Conservation (phyloP, 1,284 basidiomycete genomes). For the Microbotryum lychnidis-dioicae region DNA sequence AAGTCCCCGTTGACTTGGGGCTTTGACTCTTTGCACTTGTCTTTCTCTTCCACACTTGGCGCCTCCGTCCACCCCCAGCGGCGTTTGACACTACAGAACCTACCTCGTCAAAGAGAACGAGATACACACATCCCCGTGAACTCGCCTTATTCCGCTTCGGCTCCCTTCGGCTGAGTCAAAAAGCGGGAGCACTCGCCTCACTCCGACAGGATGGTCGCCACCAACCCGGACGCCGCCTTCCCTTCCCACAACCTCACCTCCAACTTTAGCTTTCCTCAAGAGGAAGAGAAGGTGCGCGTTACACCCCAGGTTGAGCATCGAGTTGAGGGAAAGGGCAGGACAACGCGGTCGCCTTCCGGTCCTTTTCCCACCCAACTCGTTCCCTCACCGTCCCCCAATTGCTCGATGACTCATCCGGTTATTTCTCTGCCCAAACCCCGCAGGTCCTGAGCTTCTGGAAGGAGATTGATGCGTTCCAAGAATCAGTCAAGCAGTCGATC, state of each 20-base stretch:
- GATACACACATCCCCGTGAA: no score
- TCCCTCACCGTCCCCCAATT: background rate
- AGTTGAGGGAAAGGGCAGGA: no score
- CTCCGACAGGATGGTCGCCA: background rate
- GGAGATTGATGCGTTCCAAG: conserved; percentile 96
- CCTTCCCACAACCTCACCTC: conserved; percentile 19
- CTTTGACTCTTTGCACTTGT: no score
- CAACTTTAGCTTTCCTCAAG: conserved; percentile 28
- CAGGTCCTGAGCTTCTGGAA: conserved; percentile 88
- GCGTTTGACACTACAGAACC: no score
- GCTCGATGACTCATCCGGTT: background rate
- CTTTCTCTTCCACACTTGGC: no score
- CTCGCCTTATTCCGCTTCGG: no score
- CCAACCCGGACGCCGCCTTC: conserved; percentile 26
- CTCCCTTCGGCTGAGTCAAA: no score
- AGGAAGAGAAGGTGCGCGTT: conserved; percentile 27
- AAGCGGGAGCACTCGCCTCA: background rate
- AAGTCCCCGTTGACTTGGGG: no score
- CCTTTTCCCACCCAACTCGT: background rate
- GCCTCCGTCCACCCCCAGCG: no score
- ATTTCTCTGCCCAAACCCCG: background rate
- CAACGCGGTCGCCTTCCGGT: background rate
- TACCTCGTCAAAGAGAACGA: no score
- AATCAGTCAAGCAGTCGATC: conserved; percentile 83
- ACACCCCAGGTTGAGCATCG: background rate